Conservation (phyloP, 306 rosid species). For the Boehmeria nivea region DNA sequence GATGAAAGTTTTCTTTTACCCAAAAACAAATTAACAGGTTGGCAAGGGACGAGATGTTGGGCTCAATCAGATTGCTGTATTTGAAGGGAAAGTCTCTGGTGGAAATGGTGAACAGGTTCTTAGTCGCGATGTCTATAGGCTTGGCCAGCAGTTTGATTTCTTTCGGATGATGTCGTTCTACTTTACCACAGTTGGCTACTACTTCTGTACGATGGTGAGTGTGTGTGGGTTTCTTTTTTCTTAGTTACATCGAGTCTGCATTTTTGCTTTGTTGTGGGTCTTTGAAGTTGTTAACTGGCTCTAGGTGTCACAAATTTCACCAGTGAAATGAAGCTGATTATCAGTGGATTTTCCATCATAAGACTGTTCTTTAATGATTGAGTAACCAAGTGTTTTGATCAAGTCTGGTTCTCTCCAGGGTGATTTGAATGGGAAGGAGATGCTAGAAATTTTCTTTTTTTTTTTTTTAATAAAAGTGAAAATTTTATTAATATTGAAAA, state of each 20-base stretch:
- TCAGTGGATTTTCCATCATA: too few relatives aligned
- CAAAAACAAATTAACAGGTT: slow-evolving; percentile 76
- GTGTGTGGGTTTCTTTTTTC: neutral
- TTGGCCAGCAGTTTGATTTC: slow-evolving; percentile 93
- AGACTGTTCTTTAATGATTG: too few relatives aligned
- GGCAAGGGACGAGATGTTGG: slow-evolving; percentile 98
- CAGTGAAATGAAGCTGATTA: neutral
- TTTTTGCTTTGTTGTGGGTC: neutral
- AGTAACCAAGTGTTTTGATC: too few relatives aligned
- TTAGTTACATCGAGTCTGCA: neutral
- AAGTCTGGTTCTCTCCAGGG: too few relatives aligned
- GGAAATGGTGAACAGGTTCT: slow-evolving; percentile 99
- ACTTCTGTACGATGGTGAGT: slow-evolving; percentile 86
- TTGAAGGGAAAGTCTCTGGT: slow-evolving; percentile 86
- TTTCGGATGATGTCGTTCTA: slow-evolving; percentile 95
- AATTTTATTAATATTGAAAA: too few relatives aligned
- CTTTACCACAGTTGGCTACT: slow-evolving; percentile 85
- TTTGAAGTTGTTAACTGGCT: too few relatives aligned
- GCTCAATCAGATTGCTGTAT: slow-evolving; percentile 85
- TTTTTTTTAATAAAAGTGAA: too few relatives aligned
- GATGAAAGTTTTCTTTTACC: too few relatives aligned
- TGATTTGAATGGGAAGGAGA: too few relatives aligned
- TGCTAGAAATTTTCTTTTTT: too few relatives aligned
- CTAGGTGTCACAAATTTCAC: too few relatives aligned
- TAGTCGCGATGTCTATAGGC: slow-evolving; percentile 94